Conservation (phyloP, 495 filamentous ascomycete genomes). For the Neurospora tetrasperma region DNA sequence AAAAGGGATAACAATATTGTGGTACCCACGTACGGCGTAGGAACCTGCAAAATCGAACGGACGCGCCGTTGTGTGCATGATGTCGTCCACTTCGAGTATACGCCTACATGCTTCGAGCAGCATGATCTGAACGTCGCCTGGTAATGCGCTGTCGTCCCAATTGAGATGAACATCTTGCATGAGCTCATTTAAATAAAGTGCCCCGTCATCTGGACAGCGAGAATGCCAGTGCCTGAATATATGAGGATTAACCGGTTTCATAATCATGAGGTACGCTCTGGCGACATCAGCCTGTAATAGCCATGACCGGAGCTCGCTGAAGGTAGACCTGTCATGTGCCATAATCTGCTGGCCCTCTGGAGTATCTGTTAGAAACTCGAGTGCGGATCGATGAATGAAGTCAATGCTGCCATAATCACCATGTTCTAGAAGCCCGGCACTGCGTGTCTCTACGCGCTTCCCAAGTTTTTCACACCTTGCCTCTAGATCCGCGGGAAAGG, state of each 20-base stretch:
- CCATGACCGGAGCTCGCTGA: background rate
- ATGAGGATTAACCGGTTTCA: background rate
- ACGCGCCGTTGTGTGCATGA: no score
- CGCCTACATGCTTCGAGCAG: background rate
- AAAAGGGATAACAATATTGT: background rate
- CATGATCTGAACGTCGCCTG: background rate
- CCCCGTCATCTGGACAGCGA: no score
- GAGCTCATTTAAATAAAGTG: background rate
- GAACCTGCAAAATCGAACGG: background rate
- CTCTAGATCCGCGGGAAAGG: background rate
- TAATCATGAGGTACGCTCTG: background rate
- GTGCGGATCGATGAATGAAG: slow-evolving; percentile 13
- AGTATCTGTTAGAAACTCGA: slow-evolving; percentile 7
- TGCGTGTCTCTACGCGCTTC: slow-evolving; percentile 5
- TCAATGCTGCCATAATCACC: background rate
- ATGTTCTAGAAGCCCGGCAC: slow-evolving; percentile 8
- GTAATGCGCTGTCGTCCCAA: background rate
- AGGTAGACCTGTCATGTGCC: background rate
- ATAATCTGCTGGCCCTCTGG: slow-evolving; percentile 4
- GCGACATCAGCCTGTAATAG: background rate
- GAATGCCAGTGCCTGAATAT: no score
- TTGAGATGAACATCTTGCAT: background rate
- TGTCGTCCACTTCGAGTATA: background rate
- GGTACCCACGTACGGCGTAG: fast-evolving
- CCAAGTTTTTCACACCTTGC: background rate